Evolutionary conservation across 768 basidiomycete genomes (phyloP).

Genomic region (Sporobolomyces pararoseus): DNA sequence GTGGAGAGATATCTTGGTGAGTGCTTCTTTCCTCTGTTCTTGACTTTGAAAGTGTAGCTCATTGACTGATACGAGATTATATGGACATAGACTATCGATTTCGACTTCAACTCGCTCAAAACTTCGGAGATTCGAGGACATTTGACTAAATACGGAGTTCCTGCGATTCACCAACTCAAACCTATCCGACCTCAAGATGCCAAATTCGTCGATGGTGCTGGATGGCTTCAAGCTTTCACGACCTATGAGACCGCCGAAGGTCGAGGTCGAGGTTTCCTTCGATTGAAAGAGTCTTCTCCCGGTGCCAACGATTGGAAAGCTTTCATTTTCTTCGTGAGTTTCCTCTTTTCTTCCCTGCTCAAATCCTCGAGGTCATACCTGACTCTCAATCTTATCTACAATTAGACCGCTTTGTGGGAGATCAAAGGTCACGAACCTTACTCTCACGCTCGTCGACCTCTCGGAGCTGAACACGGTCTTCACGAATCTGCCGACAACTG

Average conservation of each 20-base stretch:
- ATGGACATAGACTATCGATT: constrained; percentile 23
- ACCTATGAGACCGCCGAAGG: constrained; percentile 41
- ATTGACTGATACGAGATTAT: neutral
- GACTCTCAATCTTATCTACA: neutral
- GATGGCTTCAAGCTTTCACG: constrained; percentile 43
- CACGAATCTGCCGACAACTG: constrained; percentile 50
- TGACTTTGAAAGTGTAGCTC: too few relatives aligned
- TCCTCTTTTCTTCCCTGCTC: neutral
- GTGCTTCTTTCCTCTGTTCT: neutral
- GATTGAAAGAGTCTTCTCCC: constrained; percentile 35
- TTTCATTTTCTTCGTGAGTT: constrained; percentile 44
- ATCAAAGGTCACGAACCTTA: constrained; percentile 44
- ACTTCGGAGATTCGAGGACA: constrained; percentile 38
- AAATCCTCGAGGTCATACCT: neutral
- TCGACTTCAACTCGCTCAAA: constrained; percentile 42
- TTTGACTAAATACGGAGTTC: constrained; percentile 39
- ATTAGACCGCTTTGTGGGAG: constrained; percentile 38
- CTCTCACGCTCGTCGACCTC: constrained; percentile 36
- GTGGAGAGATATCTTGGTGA: constrained; percentile 42
- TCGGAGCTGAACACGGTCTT: constrained; percentile 44
- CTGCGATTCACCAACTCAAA: constrained; percentile 27
- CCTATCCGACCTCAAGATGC: constrained; percentile 34
- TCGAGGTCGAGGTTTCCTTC: constrained; percentile 42
- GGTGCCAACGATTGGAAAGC: constrained; percentile 39
- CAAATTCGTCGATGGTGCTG: constrained; percentile 32